A percentile compares a stretch with the other conserved stretches of the same genome.
These are phyloP conservation scores for Aspergillus felis DNA, from an alignment of 2,329 filamentous ascomycete genomes.

Conservation along the genomic window DNA sequence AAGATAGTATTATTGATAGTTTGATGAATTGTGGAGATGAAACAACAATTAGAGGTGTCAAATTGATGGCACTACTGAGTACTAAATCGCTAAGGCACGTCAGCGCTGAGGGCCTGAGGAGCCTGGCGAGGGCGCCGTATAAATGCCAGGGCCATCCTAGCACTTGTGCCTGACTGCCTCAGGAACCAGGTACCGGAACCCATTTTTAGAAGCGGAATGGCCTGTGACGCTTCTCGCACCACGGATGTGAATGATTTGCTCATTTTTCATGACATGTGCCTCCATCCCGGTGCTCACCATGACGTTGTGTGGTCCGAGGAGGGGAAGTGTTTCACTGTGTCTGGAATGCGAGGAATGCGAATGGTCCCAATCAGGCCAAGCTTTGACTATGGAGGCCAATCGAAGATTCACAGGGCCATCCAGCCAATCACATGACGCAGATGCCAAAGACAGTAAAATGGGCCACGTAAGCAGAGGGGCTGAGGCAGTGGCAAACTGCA, in stretches of 20 bases:
- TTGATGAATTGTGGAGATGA: not conserved
- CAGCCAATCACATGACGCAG: slow-evolving; percentile 5
- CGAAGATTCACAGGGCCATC: too few relatives aligned
- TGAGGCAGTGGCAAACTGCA: slow-evolving; percentile 4
- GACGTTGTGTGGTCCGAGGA: not conserved
- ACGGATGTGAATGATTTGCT: not conserved
- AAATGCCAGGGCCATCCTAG: not conserved
- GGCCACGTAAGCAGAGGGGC: slow-evolving; percentile 16
- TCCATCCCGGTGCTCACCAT: not conserved
- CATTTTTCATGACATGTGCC: not conserved
- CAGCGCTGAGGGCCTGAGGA: not conserved
- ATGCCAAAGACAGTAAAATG: not conserved
- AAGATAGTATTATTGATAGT: slow-evolving; percentile 1
- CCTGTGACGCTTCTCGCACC: not conserved
- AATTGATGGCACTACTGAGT: not conserved
- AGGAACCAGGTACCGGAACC: not conserved
- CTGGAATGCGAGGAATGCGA: not conserved
- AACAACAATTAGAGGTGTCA: not conserved
- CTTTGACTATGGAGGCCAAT: slow-evolving; percentile 16
- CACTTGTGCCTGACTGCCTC: not conserved
- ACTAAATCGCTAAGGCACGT: not conserved
- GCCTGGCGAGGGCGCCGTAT: not conserved
- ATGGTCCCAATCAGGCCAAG: slow-evolving; percentile 12
- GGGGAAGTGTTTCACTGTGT: slow-evolving; percentile 1
- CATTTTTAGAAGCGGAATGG: not conserved